phyloP scores from a whole-genome alignment of 225 moss, liverwort and hornwort genomes.

The Asterella californica region DNA sequence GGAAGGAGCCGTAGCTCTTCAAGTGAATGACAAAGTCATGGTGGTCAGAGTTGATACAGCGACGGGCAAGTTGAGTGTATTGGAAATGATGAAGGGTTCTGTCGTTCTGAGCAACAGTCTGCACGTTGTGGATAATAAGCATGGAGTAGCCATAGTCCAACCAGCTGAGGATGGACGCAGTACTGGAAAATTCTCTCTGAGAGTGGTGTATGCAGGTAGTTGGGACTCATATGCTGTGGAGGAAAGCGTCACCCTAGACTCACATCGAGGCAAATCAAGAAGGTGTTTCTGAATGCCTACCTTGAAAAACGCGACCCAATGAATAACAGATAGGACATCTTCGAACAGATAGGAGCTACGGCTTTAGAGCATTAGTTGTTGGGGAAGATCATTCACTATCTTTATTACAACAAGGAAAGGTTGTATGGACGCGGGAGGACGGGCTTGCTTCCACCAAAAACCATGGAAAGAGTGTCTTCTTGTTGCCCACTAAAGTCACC shows the following conservation, averaged over 20 bases:
- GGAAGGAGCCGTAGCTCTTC: conserved; percentile 66
- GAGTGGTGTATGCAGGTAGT: conserved; percentile 58
- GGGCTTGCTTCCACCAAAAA: conserved; percentile 83
- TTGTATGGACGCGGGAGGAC: conserved; percentile 95
- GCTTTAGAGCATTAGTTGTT: conserved; percentile 90
- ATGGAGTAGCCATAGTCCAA: conserved; percentile 61
- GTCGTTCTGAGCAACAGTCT: no score
- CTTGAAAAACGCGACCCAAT: no score
- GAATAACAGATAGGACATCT: no score
- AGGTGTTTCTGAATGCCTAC: conserved; percentile 83
- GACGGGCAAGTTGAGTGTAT: no score
- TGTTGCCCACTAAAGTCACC: no score
- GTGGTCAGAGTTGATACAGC: no score
- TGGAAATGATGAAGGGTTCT: no score
- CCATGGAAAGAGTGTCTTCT: no score
- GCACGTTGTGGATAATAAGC: no score
- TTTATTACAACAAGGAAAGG: conserved; percentile 92
- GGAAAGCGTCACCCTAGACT: conserved; percentile 62
- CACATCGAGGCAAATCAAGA: conserved; percentile 71
- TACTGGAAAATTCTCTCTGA: conserved; percentile 50
- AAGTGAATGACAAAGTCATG: no score
- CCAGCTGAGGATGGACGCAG: conserved; percentile 37
- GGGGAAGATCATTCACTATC: conserved; percentile 88
- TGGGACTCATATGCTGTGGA: conserved; percentile 64
- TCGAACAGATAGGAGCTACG: conserved; percentile 82